Base-by-base conservation (phyloP, 1,284 basidiomycete genomes). In the Naganishia sp. region DNA sequence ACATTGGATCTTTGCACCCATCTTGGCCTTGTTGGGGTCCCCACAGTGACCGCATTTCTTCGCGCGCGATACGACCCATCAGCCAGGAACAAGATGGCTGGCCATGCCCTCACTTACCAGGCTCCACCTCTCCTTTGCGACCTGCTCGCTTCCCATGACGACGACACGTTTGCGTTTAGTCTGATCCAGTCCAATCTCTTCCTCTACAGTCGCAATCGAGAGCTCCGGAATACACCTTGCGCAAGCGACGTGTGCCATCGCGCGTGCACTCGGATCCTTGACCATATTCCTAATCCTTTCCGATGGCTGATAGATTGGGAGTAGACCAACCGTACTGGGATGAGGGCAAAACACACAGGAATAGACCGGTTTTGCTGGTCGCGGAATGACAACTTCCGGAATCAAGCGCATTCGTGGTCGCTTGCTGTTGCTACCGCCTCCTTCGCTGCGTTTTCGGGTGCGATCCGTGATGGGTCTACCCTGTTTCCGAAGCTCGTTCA, bases 1-100 rank as follows among this genome's bases (percentile, higher is more conserved):
- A 76, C 94, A 97, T 74, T 97, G 94, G 35, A 96, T 87, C 65
- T 94, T 94, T 4, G 92, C 92, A 6, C 95, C 95, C 68, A 92
- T 88, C 9, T 82, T 83, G 70, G 88, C 90, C 18, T 84, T 78
- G 42, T 83, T 83, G 31, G 81, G 83, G 74, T 87, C 90, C 32
- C 84, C 83, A 76, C 94, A 98, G 6, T 87, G 85, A 13, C 86
- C 84, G 76, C 94, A 97, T 88, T 94, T 95, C 91, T 94, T 39
- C 35, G 35, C 13, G 7, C 35, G 35, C 35, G 35, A 39, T 9
- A 39, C 35, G 72, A 15, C 10, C n/a, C 51, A 15, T 9, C 5
- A 18, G 10, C 10, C 45, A 25, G 23, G 21, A 13, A 23, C 43
- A 17, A 32, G 31, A 17, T 11, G 18, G 5, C 15, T 43, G 32